Evolutionary conservation across 371 early-diverging fungal species (phyloP).

Genomic region (Batkoa obscura): DNA sequence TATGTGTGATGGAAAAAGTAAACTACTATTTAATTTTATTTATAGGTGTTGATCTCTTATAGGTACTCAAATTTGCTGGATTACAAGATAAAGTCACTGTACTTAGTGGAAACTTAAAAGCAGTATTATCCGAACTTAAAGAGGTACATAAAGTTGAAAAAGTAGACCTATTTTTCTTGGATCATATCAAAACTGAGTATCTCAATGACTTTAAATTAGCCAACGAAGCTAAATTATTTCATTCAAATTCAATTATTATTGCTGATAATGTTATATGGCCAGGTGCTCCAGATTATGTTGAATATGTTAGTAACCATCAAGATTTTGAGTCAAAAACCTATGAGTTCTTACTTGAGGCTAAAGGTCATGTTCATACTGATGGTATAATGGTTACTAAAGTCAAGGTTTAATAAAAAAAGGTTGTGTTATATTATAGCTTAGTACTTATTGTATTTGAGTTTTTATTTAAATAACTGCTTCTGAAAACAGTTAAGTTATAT

Average conservation of each 20-base stretch:
- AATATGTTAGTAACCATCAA: not conserved
- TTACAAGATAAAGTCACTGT: conserved; percentile 5
- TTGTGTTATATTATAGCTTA: too few relatives aligned
- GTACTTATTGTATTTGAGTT: too few relatives aligned
- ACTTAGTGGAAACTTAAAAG: conserved; percentile 4
- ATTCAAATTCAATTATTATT: conserved; percentile 8
- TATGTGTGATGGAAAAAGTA: conserved; percentile 4
- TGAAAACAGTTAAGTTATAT: too few relatives aligned
- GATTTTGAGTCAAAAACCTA: not conserved
- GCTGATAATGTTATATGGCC: conserved; percentile 12
- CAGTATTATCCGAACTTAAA: not conserved
- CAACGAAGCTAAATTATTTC: not conserved
- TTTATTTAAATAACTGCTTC: too few relatives aligned
- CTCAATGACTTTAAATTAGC: conserved; percentile 8
- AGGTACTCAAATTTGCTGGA: conserved; percentile 8
- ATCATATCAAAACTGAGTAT: conserved; percentile 10
- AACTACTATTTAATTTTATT: not conserved
- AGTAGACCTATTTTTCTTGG: conserved; percentile 11
- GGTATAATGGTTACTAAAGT: not conserved
- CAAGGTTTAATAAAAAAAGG: too few relatives aligned
- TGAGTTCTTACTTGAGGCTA: not conserved
- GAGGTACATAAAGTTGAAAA: not conserved
- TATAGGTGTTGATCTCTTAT: not conserved
- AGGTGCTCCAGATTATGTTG: conserved; percentile 12
- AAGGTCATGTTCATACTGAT: not conserved